These are phyloP conservation scores for Harringtonia aguacate DNA, from an alignment of 2,329 filamentous ascomycete species.

Conservation along the genomic window DNA sequence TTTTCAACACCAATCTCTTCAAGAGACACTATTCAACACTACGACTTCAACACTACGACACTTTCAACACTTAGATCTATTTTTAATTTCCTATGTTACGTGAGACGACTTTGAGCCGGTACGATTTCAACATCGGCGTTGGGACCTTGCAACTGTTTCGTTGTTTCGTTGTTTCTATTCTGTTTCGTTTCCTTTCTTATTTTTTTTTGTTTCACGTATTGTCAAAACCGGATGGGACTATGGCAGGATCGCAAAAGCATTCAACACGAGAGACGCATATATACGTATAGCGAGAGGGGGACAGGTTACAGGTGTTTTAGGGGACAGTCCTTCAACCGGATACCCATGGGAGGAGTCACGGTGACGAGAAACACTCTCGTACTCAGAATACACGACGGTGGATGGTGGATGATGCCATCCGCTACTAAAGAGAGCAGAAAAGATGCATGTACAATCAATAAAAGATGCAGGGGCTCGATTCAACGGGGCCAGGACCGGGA, in stretches of 20 bases:
- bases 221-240: conserved; percentile 5
- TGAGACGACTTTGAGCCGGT: too few species aligned
- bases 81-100: too few species aligned
- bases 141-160: conserved; percentile 13
- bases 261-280: conserved; percentile 6
- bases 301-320: conserved; percentile 6
- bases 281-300: background rate
- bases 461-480: background rate
- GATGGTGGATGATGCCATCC: background rate
- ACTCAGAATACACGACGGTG: background rate
- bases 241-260: conserved; percentile 3
- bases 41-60: background rate
- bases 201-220: conserved; percentile 22
- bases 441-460: too few species aligned
- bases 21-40: background rate
- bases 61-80: too few species aligned
- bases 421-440: too few species aligned
- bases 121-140: conserved; percentile 15
- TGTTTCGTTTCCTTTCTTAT: background rate
- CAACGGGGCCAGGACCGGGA: background rate
- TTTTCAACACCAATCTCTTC: background rate
- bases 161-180: conserved; percentile 5
- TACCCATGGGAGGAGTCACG: conserved; percentile 2
- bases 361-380: too few species aligned
- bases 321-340: conserved; percentile 9